These are phyloP conservation scores for Westerdykella ornata DNA, from an alignment of 2,329 filamentous ascomycete genomes.

Conservation along the genomic window DNA sequence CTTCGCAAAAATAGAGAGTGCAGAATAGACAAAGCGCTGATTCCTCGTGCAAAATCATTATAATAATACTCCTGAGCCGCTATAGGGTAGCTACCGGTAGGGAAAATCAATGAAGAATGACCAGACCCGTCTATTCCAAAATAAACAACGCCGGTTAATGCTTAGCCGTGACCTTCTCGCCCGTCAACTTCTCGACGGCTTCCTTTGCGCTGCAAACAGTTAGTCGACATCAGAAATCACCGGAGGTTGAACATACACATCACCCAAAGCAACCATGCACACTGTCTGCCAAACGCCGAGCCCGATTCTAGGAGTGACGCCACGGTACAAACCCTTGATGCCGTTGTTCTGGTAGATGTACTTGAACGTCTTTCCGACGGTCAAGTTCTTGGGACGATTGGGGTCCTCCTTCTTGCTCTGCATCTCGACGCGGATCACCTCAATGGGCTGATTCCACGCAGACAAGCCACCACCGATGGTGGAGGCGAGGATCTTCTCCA, in stretches of 20 bases:
- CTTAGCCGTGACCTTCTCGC: constrained; percentile 58
- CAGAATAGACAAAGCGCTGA: too few species aligned
- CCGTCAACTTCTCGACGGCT: constrained; percentile 58
- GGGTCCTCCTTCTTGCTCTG: constrained; percentile 98
- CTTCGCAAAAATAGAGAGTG: too few species aligned
- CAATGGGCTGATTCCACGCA: constrained; percentile 99
- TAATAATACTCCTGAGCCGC: too few species aligned
- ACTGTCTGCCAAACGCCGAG: constrained; percentile 98
- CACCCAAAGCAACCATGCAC: constrained; percentile 98
- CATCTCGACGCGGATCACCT: constrained; percentile 99
- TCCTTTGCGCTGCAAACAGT: constrained; percentile 53
- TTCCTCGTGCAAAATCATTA: too few species aligned
- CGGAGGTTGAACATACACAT: constrained; percentile 63
- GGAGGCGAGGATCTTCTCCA: constrained; percentile 85
- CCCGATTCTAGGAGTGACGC: constrained; percentile 87
- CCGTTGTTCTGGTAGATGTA: constrained; percentile 94
- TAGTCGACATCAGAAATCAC: constrained; percentile 10
- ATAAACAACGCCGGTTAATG: constrained; percentile 43
- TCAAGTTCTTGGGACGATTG: constrained; percentile 98
- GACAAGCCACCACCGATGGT: constrained; percentile 86
- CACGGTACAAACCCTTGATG: constrained; percentile 86
- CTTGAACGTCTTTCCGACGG: constrained; percentile 68
- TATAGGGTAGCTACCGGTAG: too few species aligned
- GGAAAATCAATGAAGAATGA: too few species aligned
- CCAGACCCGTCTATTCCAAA: too few species aligned